Evolutionary conservation across 1,139 yeast species (phyloP).

Genomic region (Suhomyces taliae): DNA sequence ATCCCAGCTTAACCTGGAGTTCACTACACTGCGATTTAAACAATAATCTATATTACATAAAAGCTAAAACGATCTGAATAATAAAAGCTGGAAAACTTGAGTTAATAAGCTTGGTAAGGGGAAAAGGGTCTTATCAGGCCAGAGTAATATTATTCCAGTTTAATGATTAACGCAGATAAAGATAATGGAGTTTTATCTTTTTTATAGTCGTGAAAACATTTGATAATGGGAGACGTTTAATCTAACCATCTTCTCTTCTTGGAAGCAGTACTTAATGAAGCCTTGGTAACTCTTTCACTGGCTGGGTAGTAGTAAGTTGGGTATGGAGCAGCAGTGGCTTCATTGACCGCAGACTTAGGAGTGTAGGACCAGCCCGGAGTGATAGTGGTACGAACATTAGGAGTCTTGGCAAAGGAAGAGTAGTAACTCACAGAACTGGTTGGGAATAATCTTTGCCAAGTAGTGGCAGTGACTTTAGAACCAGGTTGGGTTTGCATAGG

Average conservation of each 20-base stretch:
- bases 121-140: no score
- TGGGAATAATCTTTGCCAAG: constrained; percentile 64
- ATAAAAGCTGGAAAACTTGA: background rate
- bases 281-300: constrained; percentile 38
- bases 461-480: constrained; percentile 59
- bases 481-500: constrained; percentile 93
- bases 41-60: background rate
- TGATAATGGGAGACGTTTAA: background rate
- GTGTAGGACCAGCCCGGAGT: constrained; percentile 86
- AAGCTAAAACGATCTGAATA: background rate
- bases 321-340: constrained; percentile 65
- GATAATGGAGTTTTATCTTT: no score
- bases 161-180: no score
- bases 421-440: constrained; percentile 64
- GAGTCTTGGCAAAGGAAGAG: constrained; percentile 40
- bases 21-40: no score
- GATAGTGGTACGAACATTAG: constrained; percentile 57
- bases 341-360: constrained; percentile 60
- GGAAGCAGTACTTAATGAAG: constrained; percentile 38
- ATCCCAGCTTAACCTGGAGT: no score
- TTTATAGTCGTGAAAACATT: no score
- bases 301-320: constrained; percentile 56
- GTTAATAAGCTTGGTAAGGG: background rate
- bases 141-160: no score
- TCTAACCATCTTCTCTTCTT: constrained; percentile 41